Percentiles rank a stretch among this genome's conserved stretches.
phyloP scores from a whole-genome alignment of 768 basidiomycete genomes.

The Russula compacta region DNA sequence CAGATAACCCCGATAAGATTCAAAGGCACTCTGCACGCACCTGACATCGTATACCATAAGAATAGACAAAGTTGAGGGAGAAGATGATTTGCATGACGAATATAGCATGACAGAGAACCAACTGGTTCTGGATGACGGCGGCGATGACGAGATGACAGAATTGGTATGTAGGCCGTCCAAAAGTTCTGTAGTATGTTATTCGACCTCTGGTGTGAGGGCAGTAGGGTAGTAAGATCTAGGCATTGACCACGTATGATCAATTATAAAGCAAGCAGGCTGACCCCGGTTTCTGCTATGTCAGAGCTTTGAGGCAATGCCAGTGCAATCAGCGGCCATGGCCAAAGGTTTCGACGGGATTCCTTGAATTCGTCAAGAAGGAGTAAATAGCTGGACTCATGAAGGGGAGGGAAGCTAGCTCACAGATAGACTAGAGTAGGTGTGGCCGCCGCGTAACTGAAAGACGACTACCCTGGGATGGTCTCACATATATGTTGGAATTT shows the following conservation, averaged over 20 bases:
- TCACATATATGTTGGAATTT: background rate
- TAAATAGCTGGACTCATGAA: background rate
- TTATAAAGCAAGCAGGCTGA: background rate
- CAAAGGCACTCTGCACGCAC: too few relatives aligned
- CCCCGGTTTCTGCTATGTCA: constrained; percentile 3
- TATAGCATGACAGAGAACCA: constrained; percentile 13
- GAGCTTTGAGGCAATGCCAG: background rate
- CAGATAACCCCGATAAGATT: too few relatives aligned
- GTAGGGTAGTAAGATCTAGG: constrained; percentile 1
- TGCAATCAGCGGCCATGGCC: background rate
- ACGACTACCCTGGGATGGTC: background rate
- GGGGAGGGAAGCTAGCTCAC: background rate
- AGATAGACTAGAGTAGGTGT: background rate
- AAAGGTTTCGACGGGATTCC: background rate
- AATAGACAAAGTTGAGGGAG: constrained; percentile 4
- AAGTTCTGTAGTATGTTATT: background rate
- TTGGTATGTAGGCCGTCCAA: background rate
- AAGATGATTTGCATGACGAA: constrained; percentile 8
- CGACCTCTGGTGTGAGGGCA: background rate
- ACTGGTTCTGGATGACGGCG: background rate
- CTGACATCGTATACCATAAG: background rate
- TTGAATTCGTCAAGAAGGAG: background rate
- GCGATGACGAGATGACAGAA: constrained; percentile 6
- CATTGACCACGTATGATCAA: background rate
- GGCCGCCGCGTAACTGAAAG: background rate